phyloP scores from a whole-genome alignment of 768 basidiomycete species.

The Suillus subalutaceus region DNA sequence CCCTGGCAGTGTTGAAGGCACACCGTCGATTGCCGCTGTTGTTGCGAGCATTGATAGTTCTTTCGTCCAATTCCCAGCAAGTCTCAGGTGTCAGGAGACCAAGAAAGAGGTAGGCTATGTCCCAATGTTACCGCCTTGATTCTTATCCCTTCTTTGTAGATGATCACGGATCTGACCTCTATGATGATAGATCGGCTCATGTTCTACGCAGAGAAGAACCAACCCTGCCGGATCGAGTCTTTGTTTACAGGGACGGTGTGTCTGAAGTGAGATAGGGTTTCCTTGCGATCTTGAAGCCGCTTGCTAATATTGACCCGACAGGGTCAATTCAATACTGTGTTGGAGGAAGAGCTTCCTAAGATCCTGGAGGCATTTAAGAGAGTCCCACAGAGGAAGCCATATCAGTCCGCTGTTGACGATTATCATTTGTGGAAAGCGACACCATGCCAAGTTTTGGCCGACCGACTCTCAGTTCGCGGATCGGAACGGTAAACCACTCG shows the following conservation, averaged over 20 bases:
- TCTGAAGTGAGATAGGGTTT: constrained; percentile 59
- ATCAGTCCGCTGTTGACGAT: constrained; percentile 70
- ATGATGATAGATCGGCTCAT: constrained; percentile 77
- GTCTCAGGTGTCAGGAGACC: constrained; percentile 62
- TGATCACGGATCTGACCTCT: constrained; percentile 62
- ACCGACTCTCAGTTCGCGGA: constrained; percentile 52
- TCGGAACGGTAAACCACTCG: constrained; percentile 74
- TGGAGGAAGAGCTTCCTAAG: constrained; percentile 61
- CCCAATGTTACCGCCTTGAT: not conserved
- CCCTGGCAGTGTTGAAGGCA: constrained; percentile 64
- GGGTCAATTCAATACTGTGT: constrained; percentile 73
- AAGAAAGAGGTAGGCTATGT: constrained; percentile 26
- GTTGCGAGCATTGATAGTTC: constrained; percentile 72
- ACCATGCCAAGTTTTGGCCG: constrained; percentile 60
- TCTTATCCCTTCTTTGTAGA: constrained; percentile 44
- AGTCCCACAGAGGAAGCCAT: constrained; percentile 45
- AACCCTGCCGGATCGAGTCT: constrained; percentile 64
- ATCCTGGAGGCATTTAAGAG: constrained; percentile 61
- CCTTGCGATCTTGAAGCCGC: not conserved
- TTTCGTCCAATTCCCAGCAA: constrained; percentile 80
- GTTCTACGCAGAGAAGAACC: constrained; percentile 58
- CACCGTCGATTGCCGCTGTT: constrained; percentile 83
- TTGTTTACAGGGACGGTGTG: constrained; percentile 82
- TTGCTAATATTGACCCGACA: constrained; percentile 26
- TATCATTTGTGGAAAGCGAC: constrained; percentile 80